Base-by-base conservation (phyloP, 352 stramenopile genomes). In the Aphanomyces euteiches region DNA sequence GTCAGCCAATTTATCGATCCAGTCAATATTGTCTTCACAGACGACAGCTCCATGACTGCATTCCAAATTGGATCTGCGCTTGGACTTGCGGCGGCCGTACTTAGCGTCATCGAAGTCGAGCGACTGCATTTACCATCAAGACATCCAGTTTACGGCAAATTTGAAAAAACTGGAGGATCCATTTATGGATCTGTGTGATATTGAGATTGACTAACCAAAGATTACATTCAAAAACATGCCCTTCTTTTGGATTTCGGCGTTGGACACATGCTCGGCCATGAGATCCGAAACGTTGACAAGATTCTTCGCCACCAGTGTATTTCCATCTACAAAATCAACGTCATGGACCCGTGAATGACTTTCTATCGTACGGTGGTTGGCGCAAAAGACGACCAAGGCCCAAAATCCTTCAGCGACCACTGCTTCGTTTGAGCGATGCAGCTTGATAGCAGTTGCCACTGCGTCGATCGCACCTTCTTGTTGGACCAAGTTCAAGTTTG, bases 1-100 rank as follows among this genome's bases (percentile, higher is more conserved):
- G 90, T 84, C 4, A 73, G 91, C 56, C 86, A 94, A 70, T 92
- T 92, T 60, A 89, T 94, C 77, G 86, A 94, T 56, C 86, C 86
- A 34, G 88, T 92, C 75, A 79, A 84, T 45, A 80, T 83, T 54
- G 70, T 94, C 38, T 92, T 92, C 65, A 82, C 82, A 5, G 92
- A 92, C 73, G 78, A 82, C 28, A 78, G 74, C 39, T 92, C 83
- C 64, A 82, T 94, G 39, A 76, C 86, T 7, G 82, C 84, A 5
- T 94, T 92, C 47, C 82, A 78, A 2, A 75, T 88, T 12, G 86
- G 86, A 56, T 90, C 84, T 69, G 73, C 89, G 37, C 75, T 91
- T 8, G 82, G 82, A 2, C 75, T 94, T 28, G 75, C 77, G 34
- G 86, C 83, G 5, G 83, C 78, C 57, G 78, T 90, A 17, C 78